These are phyloP conservation scores for Naganishia randhawae DNA, from an alignment of 768 basidiomycete genomes.

Conservation along the genomic window DNA sequence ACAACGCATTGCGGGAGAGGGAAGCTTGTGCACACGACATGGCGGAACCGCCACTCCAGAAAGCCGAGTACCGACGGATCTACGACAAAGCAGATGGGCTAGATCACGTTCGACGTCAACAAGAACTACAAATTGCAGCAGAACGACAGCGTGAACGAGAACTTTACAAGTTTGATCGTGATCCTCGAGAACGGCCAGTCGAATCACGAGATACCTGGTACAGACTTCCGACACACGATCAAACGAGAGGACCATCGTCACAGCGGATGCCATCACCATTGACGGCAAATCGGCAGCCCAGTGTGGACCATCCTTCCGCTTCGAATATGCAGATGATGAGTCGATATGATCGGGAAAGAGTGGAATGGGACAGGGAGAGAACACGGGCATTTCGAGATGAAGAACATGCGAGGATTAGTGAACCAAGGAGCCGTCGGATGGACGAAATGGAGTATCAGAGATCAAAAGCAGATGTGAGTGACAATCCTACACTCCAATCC, in stretches of 20 bases:
- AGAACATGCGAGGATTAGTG: not conserved
- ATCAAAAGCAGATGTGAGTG: not conserved
- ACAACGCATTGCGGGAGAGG: not conserved
- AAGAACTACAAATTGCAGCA: not conserved
- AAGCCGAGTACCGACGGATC: constrained; percentile 6
- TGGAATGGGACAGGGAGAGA: constrained; percentile 21
- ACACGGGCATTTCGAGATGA: constrained; percentile 2
- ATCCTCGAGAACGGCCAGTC: not conserved
- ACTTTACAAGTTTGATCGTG: constrained; percentile 11
- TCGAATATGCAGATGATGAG: not conserved
- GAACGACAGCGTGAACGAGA: constrained; percentile 7
- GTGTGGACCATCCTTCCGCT: not conserved
- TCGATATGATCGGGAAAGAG: constrained; percentile 13
- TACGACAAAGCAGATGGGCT: not conserved
- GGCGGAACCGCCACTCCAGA: not conserved
- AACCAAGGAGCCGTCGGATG: not conserved
- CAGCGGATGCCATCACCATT: not conserved
- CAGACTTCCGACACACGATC: not conserved
- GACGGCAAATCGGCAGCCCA: not conserved
- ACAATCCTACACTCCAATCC: not conserved
- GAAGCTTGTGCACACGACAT: not conserved
- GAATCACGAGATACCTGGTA: constrained; percentile 6
- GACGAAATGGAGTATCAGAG: constrained; percentile 10
- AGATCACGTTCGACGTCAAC: not conserved
- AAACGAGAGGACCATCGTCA: not conserved